Base-by-base conservation (phyloP, 2,329 filamentous ascomycete genomes). In the Pseudogymnoascus sp. region DNA sequence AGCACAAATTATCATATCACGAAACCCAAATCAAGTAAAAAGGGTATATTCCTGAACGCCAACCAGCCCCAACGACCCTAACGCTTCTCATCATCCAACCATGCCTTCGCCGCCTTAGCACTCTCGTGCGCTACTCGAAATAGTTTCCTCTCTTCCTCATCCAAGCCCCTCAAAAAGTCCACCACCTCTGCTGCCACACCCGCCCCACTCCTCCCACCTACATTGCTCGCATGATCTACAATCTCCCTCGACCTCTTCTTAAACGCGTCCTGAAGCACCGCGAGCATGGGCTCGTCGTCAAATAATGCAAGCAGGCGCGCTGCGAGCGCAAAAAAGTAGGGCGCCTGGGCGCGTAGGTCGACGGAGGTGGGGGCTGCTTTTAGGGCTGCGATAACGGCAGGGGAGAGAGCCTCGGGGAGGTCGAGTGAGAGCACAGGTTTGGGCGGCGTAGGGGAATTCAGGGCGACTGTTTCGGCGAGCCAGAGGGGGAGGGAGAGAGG, bases 381-480 rank as follows among this genome's bases (percentile, higher is more conserved):
- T 39, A 99, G 80, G 0, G 95, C 95, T 69, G 96, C 92, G 72
- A 96, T 79, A 45, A 97, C 93, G 54, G 90, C 86, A 66, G 86
- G 83, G 4, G 89, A 87, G 0, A 97, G 84, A 3, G 90, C 87
- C 0, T 84, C 75, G 0, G 95, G 93, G 6, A 96, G 84, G 73
- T 95, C 92, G 65, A 97, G 84, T 0, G 89, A 89, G 3, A 95
- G 83, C 23, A 92, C 85, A 5, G 88, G 84, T 60, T 76, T 78
- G 64, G 77, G 72, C 64, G 68, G 70, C 64, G 64, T 73, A 60
- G 74, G 76, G 29, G 80, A 81, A 67, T 84, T 86, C 51, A 96
- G 83, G 31, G 91, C 90, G 62, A 99, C 89, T 84, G 97, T 93
- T 75, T 96, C 91, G 69, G 89, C 92, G 11, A 99, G 86, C 95